Evolutionary conservation across 2,329 filamentous ascomycete genomes (phyloP).

Genomic region (Emmonsiellopsis sp.): DNA sequence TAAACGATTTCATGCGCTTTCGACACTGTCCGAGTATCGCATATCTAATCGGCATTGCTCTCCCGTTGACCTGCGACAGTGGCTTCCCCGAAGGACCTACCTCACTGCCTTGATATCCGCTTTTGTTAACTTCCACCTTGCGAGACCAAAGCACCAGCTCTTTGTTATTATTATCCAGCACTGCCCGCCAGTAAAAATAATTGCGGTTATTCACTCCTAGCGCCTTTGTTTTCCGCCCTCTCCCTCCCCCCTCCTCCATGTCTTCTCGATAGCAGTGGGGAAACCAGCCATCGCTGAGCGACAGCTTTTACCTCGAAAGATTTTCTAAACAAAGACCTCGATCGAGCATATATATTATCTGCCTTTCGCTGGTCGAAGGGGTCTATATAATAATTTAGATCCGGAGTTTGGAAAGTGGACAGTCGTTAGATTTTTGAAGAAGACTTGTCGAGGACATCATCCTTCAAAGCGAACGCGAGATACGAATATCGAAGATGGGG

Average conservation of each 20-base stretch:
- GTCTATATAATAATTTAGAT: neutral
- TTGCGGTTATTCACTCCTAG: no score
- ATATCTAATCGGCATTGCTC: neutral
- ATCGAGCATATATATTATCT: neutral
- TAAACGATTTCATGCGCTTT: neutral
- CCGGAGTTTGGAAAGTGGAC: neutral
- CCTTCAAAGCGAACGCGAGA: neutral
- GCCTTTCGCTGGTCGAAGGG: constrained; percentile 22
- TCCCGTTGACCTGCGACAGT: no score
- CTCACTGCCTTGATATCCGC: no score
- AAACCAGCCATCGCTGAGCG: constrained; percentile 8
- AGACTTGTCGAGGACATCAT: neutral
- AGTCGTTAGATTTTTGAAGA: neutral
- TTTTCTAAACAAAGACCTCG: neutral
- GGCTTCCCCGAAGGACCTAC: no score
- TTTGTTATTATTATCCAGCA: neutral
- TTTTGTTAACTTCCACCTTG: no score
- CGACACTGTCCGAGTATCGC: neutral
- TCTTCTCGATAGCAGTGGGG: constrained; percentile 1
- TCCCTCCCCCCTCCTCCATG: neutral
- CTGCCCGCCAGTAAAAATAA: neutral
- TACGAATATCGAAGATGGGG: constrained; percentile 55
- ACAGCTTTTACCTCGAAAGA: constrained; percentile 5
- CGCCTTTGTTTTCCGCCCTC: neutral
- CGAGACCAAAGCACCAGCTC: neutral